Percentiles rank a stretch among this genome's conserved stretches.
Evolutionary conservation across 2,329 filamentous ascomycete species (phyloP).

Genomic region (Fusarium sp.): DNA sequence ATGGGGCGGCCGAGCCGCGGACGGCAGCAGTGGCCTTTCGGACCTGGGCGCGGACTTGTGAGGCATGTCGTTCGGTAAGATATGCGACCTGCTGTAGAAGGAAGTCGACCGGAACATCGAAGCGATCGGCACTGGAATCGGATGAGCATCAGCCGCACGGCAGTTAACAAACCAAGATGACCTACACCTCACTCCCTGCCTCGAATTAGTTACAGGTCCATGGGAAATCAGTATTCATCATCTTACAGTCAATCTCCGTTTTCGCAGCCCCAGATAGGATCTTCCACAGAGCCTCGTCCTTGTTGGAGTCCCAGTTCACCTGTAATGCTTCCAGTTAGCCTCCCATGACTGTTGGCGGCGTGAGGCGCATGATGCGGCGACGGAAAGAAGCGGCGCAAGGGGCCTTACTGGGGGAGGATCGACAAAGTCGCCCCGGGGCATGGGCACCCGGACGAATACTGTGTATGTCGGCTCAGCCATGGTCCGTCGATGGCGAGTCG

Average conservation of each 20-base stretch:
- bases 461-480: slow-evolving; percentile 73
- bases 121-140: slow-evolving; percentile 72
- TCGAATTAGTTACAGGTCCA: slow-evolving; percentile 32
- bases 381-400: slow-evolving; percentile 6
- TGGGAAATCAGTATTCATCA: neutral
- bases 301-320: slow-evolving; percentile 89
- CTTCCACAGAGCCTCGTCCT: slow-evolving; percentile 91
- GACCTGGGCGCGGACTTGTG: slow-evolving; percentile 91
- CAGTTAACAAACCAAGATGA: slow-evolving; percentile 36
- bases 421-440: slow-evolving; percentile 86
- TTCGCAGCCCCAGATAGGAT: slow-evolving; percentile 85
- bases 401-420: slow-evolving; percentile 83
- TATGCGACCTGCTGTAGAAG: slow-evolving; percentile 93
- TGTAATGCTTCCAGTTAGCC: slow-evolving; percentile 53
- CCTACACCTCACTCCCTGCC: slow-evolving; percentile 82
- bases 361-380: slow-evolving; percentile 31
- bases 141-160: slow-evolving; percentile 37
- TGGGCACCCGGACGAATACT: slow-evolving; percentile 90
- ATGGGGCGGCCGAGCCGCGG: slow-evolving; percentile 67
- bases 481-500: slow-evolving; percentile 35
- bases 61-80: slow-evolving; percentile 90
- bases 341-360: slow-evolving; percentile 17
- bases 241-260: slow-evolving; percentile 87
- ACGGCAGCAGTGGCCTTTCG: slow-evolving; percentile 75
- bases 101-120: slow-evolving; percentile 89